phyloP scores from a whole-genome alignment of 2,329 filamentous ascomycete genomes.

The Helminthosporium solani region DNA sequence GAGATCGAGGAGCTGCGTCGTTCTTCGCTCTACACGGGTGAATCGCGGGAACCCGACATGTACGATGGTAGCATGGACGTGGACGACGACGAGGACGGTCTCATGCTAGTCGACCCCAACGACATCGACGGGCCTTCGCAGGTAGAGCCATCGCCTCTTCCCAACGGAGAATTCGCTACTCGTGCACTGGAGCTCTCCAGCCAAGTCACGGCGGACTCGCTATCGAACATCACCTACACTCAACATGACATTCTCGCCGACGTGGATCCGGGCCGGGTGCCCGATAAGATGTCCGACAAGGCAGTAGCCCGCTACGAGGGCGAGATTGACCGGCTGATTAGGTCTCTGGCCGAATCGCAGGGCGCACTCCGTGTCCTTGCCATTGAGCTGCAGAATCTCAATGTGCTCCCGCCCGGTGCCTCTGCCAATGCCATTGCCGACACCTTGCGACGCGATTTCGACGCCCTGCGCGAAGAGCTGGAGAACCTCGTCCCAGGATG shows the following conservation, averaged over 20 bases:
- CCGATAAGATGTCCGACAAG: slow-evolving; percentile 38
- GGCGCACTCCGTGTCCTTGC: slow-evolving; percentile 45
- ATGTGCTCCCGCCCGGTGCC: slow-evolving; percentile 40
- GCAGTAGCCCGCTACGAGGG: slow-evolving; percentile 40
- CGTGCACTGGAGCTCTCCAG: slow-evolving; percentile 31
- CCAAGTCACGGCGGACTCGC: slow-evolving; percentile 31
- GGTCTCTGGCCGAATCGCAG: slow-evolving; percentile 43
- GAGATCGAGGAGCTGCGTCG: slow-evolving; percentile 40
- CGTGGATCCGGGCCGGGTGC: slow-evolving; percentile 4
- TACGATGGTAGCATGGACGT: slow-evolving; percentile 26
- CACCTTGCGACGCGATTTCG: slow-evolving; percentile 46
- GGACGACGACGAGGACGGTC: slow-evolving; percentile 25
- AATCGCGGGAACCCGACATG: slow-evolving; percentile 22
- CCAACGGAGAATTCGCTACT: slow-evolving; percentile 30
- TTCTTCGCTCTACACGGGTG: slow-evolving; percentile 33
- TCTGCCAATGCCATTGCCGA: slow-evolving; percentile 38
- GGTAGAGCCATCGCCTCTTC: slow-evolving; percentile 22
- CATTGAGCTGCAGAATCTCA: slow-evolving; percentile 47
- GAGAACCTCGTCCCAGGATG: slow-evolving; percentile 45
- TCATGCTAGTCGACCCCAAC: slow-evolving; percentile 36
- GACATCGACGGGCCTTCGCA: slow-evolving; percentile 36
- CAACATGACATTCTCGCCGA: slow-evolving; percentile 29
- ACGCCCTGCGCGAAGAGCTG: slow-evolving; percentile 41
- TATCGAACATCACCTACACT: slow-evolving; percentile 26
- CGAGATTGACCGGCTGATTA: slow-evolving; percentile 42